Evolutionary conservation across 768 basidiomycete species (phyloP), one percentile per base, ranked within the genome.

Genomic region (Dendrothele bispora): DNA sequence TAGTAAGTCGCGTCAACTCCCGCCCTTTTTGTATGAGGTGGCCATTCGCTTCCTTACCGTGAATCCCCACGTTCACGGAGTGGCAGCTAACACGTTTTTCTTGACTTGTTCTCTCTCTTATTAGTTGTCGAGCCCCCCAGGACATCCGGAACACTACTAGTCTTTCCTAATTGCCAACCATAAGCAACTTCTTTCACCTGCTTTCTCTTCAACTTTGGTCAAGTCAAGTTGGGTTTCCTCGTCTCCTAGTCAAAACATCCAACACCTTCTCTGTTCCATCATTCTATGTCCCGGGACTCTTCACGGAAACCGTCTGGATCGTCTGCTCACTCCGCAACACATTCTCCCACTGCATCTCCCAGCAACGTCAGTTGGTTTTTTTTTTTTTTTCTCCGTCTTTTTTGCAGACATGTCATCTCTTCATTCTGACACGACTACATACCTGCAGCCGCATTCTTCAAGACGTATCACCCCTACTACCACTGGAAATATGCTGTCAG

Each of bases 251-350:
- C n/a, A 43, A 27, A 54, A 56, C 57, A 28, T 49, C 52, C 43
- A 51, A 35, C 30, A 15, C 24, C 36, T 52, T 46, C 43, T 17
- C 30, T 15, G 54, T 57, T 42, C 7, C 43, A 15, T 30, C 36
- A 39, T 35, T 67, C 63, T 55, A 71, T 74, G 67, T 68, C 70
- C 55, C 71, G 67, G 38, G 68, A 73, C 55, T 70, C 77, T 36
- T 75, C 83, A 20, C 79, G 83, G 59, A 86, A 86, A 58, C 81
- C 83, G 34, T 86, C 86, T 27, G 79, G 77, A 46, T 84, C 86
- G 22, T 83, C 85, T n/a, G 76, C 78, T 15, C 82, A 78, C 50
- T 85, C 85, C 39, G 70, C 73, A 38, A 72, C 75, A 25, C 84
- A 78, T 57, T 86, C 86, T 2, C 84, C 86, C 0, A 68, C 80